Percentiles rank a stretch among this genome's conserved stretches.
phyloP scores from a whole-genome alignment of 345 rosid species.

The Excoecaria cochinchinensis region DNA sequence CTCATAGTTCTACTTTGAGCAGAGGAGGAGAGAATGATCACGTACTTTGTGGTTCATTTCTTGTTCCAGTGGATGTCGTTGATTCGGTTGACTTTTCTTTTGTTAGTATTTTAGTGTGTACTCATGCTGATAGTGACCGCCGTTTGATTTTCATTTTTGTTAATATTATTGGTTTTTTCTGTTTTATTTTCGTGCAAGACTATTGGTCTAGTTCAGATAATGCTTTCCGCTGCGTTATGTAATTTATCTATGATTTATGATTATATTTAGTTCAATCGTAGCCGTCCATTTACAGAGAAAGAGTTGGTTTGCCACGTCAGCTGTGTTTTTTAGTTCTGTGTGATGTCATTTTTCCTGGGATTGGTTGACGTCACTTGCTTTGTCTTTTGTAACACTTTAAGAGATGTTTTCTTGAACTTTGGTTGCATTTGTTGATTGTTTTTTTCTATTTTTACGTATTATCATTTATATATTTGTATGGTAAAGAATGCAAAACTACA shows the following conservation, averaged over 20 bases:
- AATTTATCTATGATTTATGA: background rate
- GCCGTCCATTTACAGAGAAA: background rate
- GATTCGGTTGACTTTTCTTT: background rate
- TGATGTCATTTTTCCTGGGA: background rate
- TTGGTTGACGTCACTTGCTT: background rate
- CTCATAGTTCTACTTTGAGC: background rate
- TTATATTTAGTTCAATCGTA: background rate
- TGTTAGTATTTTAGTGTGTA: background rate
- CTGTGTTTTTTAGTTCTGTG: background rate
- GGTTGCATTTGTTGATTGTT: too few species aligned
- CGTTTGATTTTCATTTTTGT: too few species aligned
- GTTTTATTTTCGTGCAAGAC: too few species aligned
- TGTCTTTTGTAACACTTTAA: background rate
- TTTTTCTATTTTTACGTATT: too few species aligned
- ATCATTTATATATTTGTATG: too few species aligned
- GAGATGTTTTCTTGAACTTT: too few species aligned
- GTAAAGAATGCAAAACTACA: too few species aligned
- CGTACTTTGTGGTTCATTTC: background rate
- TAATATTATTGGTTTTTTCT: too few species aligned
- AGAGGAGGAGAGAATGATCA: constrained; percentile 12
- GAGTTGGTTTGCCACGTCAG: background rate
- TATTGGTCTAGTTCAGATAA: too few species aligned
- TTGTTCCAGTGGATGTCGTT: background rate
- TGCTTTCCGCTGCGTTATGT: background rate
- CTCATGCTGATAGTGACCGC: background rate